Base-by-base conservation (phyloP, 2,329 filamentous ascomycete genomes). In the Colletotrichum cuscutae region DNA sequence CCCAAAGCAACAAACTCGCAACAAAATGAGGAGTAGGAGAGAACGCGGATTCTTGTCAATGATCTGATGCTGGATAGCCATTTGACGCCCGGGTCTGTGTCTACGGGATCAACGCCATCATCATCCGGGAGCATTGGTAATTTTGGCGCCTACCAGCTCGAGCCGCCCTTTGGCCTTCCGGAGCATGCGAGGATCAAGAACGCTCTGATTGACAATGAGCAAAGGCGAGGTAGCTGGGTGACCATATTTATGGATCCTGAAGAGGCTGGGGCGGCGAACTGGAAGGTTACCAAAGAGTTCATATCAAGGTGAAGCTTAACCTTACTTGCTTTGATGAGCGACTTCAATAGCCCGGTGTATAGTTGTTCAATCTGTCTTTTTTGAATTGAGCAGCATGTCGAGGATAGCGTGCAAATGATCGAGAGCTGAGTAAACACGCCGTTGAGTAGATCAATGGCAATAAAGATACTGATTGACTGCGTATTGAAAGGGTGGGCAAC, bases 101-200 rank as follows among this genome's bases (percentile, higher is more conserved):
- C 71, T 1, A 65, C 73, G 2, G 65, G 65, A 12, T 68, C 57
- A 19, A 54, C 59, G 1, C 46, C 46, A 15, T 49, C 46, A 15
- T 49, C 30, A 13, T 66, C 65, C 11, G 59, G 67, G 32, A 53
- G 54, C 54, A 49, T 32, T 42, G 59, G 22, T 22, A 58, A 32
- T 30, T 63, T 77, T 3, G 75, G 76, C 2, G 42, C 70, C 0
- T 54, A 49, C 1, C 56, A 42, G 1, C 72, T 79, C 0, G 76
- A 78, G 12, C 37, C 79, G 11, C 81, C 80, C 0, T 83, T 77
- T 58, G 77, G 77, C 7, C 66, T 82, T 0, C 73, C 77, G 0
- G 79, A 81, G 59, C 35, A 57, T 1, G 60, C 68, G 1, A 76
- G 81, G 5, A 75, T 82, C 2, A 80, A 82, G 58, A 82, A 81